Evolutionary conservation across 805 yeast species (phyloP), one percentile per base, ranked within the genome.

Genomic region (Saturnispora dispora): DNA sequence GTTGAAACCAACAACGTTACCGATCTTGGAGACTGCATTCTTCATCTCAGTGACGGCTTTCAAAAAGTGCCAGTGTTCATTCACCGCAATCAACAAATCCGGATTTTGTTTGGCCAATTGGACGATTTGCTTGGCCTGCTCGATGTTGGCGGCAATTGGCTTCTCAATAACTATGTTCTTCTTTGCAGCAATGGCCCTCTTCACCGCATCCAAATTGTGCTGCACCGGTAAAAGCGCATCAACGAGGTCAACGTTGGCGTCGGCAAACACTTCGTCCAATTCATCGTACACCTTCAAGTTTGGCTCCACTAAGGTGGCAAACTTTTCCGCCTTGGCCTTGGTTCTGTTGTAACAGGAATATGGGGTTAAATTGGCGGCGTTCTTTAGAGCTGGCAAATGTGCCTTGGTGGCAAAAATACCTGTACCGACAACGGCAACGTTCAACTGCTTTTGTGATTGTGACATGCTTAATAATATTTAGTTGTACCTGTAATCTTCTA

Each of bases 151-250:
- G 33, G 97, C 93, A 63, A 91, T 82, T 57, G 98, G 98, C 70
- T 91, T 91, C 66, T 91, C 98, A 61, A 91, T 68, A 37, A 80
- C 73, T 45, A 90, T 73, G 53, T 96, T 93, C 70, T 90, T 91
- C 47, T 81, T 79, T 58, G 85, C 76, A 46, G 77, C 75, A 50
- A 88, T 71, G 2, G 95, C 95, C 58, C 77, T 74, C 60, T 80
- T 74, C 33, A 89, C 83, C 2, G 82, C 82, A 39, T 73, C 79
- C 45, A 81, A 71, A 65, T 88, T 91, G 71, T 68, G 77, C 65
- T 88, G 91, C 1, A 83, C 96, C n/a, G 98, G 98, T 49, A 91
- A 76, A 55, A 90, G 73, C 2, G 88, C 95, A 63, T 91, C 97
- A 28, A 91, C 76, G 30, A 83, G 76, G 54, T 86, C 93, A 43